Evolutionary conservation across 2,329 filamentous ascomycete species (phyloP), one percentile per base, ranked within the genome.

Genomic region (Hymenoscyphus infarciens): DNA sequence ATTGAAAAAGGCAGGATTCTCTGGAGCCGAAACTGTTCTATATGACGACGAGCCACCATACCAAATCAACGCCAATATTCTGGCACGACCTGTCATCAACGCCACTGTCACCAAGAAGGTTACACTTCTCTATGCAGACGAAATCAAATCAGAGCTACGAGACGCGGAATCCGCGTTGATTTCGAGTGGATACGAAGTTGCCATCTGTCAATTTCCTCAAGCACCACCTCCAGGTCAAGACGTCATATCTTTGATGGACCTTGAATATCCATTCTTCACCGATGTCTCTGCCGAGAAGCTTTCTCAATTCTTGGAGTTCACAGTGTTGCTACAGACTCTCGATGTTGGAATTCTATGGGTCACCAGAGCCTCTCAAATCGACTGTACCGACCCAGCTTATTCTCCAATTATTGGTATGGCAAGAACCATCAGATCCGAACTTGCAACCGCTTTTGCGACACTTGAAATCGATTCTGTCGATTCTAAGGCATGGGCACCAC

Each of bases 1-100:
- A 35, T 65, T 76, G 1, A 38, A 52, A 2, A 52, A 42, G 6
- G 64, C 68, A 19, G 76, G 76, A 4, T 78, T 77, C 58, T 63
- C 65, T 0, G 73, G 75, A 1, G 58, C 68, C 8, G 72, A 76
- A 19, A 56, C 62, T 1, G 61, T 69, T 2, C 60, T 66, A 1
- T 63, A 66, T 42, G 73, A 76, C 52, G 35, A 56, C 25, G 64
- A 67, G 16, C 35, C 60, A 15, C 66, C 68, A 5, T 70, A 63
- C 45, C 66, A 72, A 22, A 52, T 68, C 29, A 68, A 66, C 57
- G 64, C 64, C 11, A 67, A 61, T 29, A 70, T 73, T 10, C 62
- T 72, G 49, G 57, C 63, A n/a, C 25, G 55, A 38, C 58, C 65
- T 16, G 33, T 49, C 22, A 19, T 64, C 19, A 27, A 13, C n/a